Base-by-base conservation (phyloP, 768 basidiomycete species). In the Pleurotus tuber-regium region DNA sequence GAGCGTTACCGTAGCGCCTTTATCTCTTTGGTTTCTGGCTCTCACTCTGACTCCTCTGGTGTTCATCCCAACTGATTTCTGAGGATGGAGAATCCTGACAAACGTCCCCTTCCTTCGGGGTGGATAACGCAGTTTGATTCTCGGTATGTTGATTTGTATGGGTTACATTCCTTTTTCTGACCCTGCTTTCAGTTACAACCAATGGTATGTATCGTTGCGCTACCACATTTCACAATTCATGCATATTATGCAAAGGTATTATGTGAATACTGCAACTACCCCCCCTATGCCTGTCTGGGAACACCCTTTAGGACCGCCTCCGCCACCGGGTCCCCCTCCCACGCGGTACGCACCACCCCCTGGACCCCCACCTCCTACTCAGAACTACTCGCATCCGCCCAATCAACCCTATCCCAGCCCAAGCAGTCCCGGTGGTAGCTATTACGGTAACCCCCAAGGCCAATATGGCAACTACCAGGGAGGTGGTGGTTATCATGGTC, bases 241-340 rank as follows among this genome's bases (percentile, higher is more conserved):
- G n/a, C n/a, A n/a, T n/a, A n/a, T n/a, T n/a, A 55, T 90, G 87
- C 87, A 89, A 54, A 43, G 89, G 88, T 91, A 80, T 72, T 91
- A 91, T 56, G 86, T 91, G 39, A 82, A 90, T 58, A 87, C 85
- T 0, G 64, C 59, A 21, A 75, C 78, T 39, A 67, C 73, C 14
- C 87, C 88, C 3, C 84, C 86, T 0, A 74, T 77, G 16, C 80
- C 85, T 30, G 78, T 75, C 11, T 91, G 89, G 89, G 72, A 69
- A 0, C 89, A 89, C 58, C 89, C 89, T 0, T 65, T 77, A n/a
- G 84, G 83, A 3, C 72, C 80, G 4, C 66, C 74, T 3, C 67
- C 70, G 2, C 65, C 71, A 4, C 44, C 56, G 8, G 57, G 67
- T 24, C 61, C 70, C 24, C 67, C 77, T 1, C 75, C 73, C 5